Evolutionary conservation across 129 eudicot species (phyloP), one percentile per base, ranked within the genome.

Genomic region (Saposhnikovia divaricata): DNA sequence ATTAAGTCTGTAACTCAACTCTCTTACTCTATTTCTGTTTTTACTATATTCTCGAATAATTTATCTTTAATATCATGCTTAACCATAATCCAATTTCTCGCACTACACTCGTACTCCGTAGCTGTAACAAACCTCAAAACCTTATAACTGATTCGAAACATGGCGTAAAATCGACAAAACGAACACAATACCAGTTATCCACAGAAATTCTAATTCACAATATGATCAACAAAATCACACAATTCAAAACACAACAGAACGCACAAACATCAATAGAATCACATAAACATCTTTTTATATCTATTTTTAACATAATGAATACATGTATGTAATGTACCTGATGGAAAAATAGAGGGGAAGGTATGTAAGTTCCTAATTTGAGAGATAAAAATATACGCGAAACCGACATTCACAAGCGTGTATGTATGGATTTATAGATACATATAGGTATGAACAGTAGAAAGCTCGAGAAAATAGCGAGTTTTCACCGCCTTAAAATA

Each of bases 351-450:
- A 77, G 71, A 80, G 84, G 72, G 28, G 57, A 18, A 75, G 86
- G 42, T 27, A 31, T 4, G 83, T 83, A 87, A 72, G 25, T 85
- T 72, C 72, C 78, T 48, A 84, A 68, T 84, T 69, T 16, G 76
- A 74, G 44, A 61, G 70, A 55, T 42, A 82, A 68, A 14, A 82
- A 34, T 37, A 55, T 25, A 72, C 68, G 82, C 78, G 82, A 79
- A 77, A 83, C 88, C 85, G 89, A 90, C 92, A 90, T 88, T 77
- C 87, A 90, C 14, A 0, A 8, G 43, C 27, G 78, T 28, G 6
- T 28, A 27, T 45, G 23, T 47, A 74, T 31, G 27, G 23, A 61
- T 61, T 9, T 59, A 1, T 6, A 39, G 45, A 37, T 57, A 57
- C 14, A 55, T 21, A n/a, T n/a, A 50, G 0, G 15, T 13, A 50